Base-by-base conservation (phyloP, 352 stramenopile genomes). In the Saprolegnia parasitica region DNA sequence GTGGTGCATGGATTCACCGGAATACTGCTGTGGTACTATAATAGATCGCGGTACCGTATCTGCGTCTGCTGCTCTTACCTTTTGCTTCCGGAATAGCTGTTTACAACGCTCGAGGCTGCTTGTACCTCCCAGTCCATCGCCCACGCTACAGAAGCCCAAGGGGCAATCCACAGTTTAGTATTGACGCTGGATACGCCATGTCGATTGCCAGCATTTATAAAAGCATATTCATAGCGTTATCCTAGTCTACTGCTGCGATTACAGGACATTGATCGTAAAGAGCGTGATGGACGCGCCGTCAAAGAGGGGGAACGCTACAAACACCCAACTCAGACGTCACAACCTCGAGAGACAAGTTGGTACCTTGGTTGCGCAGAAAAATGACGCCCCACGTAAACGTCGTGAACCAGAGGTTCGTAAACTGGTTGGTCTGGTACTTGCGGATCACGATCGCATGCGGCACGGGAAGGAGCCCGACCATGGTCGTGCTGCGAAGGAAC, bases 351-450 rank as follows among this genome's bases (percentile, higher is more conserved):
- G 6, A 29, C 20, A 10, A 32, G 11, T 65, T 3, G 2, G 16
- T 62, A 70, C 77, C 80, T 72, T 99, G 96, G 83, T 98, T 98
- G 52, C 95, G 91, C 58, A 99, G 83, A 79, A 99, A 99, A 73
- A 99, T 97, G 49, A 99, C 96, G 46, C 97, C 96, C 97, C 97
- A 99, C 75, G 98, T 96, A 73, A 98, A 99, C 16, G 96, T 98
- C 35, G 96, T 99, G 77, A 99, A 99, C 97, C 97, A 99, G 47
- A 99, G 77, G 29, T 96, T 91, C 35, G 96, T 99, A 72, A 98
- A 99, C 77, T 98, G 90, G 80, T 99, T 99, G 67, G 97, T 97
- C 79, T 99, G 94, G 77, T 99, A 99, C 78, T 98, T 98, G 64
- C 96, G 83, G 75, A 99, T 99, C 23, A 99, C 95, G 76, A 99